Evolutionary conservation across 2,329 filamentous ascomycete genomes (phyloP), one percentile per base, ranked within the genome.

Genomic region (Tolypocladium tundrense): DNA sequence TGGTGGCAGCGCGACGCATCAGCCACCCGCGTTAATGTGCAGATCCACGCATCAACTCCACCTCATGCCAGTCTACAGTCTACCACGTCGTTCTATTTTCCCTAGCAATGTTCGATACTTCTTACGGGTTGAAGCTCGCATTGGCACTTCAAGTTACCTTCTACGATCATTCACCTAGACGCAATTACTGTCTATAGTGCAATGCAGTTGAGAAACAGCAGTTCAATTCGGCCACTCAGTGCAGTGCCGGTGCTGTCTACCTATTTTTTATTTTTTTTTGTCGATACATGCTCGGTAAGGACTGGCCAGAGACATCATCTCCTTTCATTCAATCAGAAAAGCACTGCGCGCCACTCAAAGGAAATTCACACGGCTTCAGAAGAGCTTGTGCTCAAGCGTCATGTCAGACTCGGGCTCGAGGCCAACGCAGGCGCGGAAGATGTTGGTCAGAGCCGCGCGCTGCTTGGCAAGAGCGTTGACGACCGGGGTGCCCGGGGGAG

Each of bases 371-470:
- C 14, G 16, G 35, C 43, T 59, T 74, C 83, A 90, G 72, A 97
- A 92, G 63, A 97, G 84, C 86, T 97, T 99, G 81, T 97, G 93
- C 83, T 99, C 94, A 56, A 97, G 84, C 45, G 92, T 97, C 94
- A 99, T 99, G 73, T 99, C 94, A 59, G 88, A 94, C 83, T 99
- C 94, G 19, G 94, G 94, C 82, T 97, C 90, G 60, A 99, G 84
- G 64, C 94, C 94, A 68, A 99, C 88, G 70, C 93, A 97, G 64
- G 94, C 94, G 69, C 93, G 91, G 87, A 99, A 96, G 77, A 99
- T 97, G 81, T 99, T 99, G 75, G 90, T 94, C 73, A 99, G 76
- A 50, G 92, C 92, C 64, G 86, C 88, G 65, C 94, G 91, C 82
- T 99, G 94, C 84, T 99, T 99, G 70, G 88, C 91, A 64, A 99